Evolutionary conservation across 2,329 filamentous ascomycete genomes (phyloP).

Genomic region (Amesomyces nigricolor): DNA sequence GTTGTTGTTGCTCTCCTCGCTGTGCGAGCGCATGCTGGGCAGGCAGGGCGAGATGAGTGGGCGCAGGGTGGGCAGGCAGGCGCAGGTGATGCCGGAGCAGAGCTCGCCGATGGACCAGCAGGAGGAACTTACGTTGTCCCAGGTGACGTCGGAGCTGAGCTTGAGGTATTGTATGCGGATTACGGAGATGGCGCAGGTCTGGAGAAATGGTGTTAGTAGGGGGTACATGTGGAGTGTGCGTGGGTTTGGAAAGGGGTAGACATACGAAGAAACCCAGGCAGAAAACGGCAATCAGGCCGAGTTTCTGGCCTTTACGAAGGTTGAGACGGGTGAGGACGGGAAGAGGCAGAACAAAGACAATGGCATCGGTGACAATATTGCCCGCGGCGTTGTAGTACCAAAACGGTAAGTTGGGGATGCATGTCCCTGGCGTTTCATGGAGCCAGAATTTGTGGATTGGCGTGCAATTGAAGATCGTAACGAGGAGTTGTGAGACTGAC

Average conservation of each 20-base stretch:
- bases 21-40: slow-evolving; percentile 16
- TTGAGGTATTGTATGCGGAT: slow-evolving; percentile 36
- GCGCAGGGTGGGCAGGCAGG: slow-evolving; percentile 34
- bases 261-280: slow-evolving; percentile 37
- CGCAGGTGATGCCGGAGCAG: slow-evolving; percentile 33
- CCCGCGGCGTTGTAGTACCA: slow-evolving; percentile 36
- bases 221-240: background rate
- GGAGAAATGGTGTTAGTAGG: background rate
- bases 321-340: slow-evolving; percentile 32
- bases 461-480: slow-evolving; percentile 33
- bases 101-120: slow-evolving; percentile 36
- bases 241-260: background rate
- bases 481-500: slow-evolving; percentile 34
- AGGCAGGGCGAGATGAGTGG: slow-evolving; percentile 19
- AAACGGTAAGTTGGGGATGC: slow-evolving; percentile 32
- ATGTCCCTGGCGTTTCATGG: slow-evolving; percentile 26
- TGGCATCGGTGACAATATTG: slow-evolving; percentile 35
- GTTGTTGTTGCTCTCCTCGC: slow-evolving; percentile 6
- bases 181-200: slow-evolving; percentile 36
- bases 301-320: slow-evolving; percentile 31
- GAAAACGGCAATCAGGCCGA: slow-evolving; percentile 34
- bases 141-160: slow-evolving; percentile 33
- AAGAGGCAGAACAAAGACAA: slow-evolving; percentile 34
- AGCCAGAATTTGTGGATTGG: slow-evolving; percentile 36
- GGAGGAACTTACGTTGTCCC: slow-evolving; percentile 34